Base-by-base conservation (phyloP, 2,329 filamentous ascomycete genomes). In the Podosphaera xanthii region DNA sequence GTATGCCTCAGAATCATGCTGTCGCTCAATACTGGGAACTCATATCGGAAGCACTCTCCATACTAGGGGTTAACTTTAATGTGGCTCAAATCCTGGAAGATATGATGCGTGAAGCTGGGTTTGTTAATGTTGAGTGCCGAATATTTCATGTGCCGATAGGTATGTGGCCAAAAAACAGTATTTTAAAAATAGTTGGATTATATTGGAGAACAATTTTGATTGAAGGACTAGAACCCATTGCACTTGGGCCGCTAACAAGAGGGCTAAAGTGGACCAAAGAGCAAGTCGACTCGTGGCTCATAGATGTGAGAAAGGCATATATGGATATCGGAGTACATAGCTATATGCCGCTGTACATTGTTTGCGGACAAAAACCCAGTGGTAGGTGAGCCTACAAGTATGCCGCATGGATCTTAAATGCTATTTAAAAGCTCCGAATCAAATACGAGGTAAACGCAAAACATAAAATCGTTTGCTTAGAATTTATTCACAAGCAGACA, bases 311-410 rank as follows among this genome's bases (percentile, higher is more conserved):
- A 61, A 74, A 70, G 61, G 74, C 73, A n/a, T 77, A 76, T 62
- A 69, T 70, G 62, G 74, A 76, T 12, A 49, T 22, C 22, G 60
- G 49, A 53, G 59, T 69, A 68, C 63, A 72, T 75, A 63, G 70
- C 73, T 78, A 77, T 62, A 80, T 80, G 77, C 77, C 76, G 7
- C 70, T 79, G 63, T 73, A 78, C 64, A 72, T 79, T 58, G 70
- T 78, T 10, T 79, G 76, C 63, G 77, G 73, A 14, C 77, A 80
- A 67, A 79, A 75, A 66, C 75, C 77, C 12, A 60, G 59, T 30
- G 50, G 36, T 40, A 40, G 36, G 5, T 40, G 10, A 10, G 36
- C 10, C 5, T 40, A 10, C 10, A 40, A 10, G 10, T 40, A 40
- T 40, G 10, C 5, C 6, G 36, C 36, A 22, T 22, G 22, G 22